phyloP scores from a whole-genome alignment of 805 yeast genomes.

The Candida odintsovae region DNA sequence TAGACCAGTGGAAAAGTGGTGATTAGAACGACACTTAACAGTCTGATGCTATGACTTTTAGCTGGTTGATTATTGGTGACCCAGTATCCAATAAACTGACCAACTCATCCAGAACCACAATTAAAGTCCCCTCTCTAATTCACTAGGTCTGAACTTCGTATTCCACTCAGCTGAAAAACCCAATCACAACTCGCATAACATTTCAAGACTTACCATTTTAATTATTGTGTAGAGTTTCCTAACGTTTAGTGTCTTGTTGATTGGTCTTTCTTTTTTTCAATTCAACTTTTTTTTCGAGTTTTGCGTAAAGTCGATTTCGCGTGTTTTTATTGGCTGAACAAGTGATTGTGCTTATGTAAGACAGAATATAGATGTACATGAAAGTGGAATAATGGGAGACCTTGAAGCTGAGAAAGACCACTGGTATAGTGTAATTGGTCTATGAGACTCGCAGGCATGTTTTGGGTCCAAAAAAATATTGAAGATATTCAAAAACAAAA shows the following conservation, averaged over 20 bases:
- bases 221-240: background rate
- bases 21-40: no score
- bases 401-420: background rate
- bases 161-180: background rate
- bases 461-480: background rate
- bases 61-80: no score
- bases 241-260: background rate
- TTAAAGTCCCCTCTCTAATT: background rate
- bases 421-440: background rate
- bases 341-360: background rate
- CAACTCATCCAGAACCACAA: no score
- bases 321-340: constrained; percentile 12
- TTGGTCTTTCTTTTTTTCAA: background rate
- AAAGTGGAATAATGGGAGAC: background rate
- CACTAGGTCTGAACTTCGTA: background rate
- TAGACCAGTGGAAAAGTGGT: background rate
- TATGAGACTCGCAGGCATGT: background rate
- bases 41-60: no score
- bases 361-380: background rate
- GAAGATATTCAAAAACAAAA: constrained; percentile 12
- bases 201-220: background rate
- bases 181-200: background rate
- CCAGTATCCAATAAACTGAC: no score
- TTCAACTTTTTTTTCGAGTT: constrained; percentile 7
- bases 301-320: constrained; percentile 14